Evolutionary conservation across 768 basidiomycete genomes (phyloP).

Genomic region (Coprinopsis strossmayeri): DNA sequence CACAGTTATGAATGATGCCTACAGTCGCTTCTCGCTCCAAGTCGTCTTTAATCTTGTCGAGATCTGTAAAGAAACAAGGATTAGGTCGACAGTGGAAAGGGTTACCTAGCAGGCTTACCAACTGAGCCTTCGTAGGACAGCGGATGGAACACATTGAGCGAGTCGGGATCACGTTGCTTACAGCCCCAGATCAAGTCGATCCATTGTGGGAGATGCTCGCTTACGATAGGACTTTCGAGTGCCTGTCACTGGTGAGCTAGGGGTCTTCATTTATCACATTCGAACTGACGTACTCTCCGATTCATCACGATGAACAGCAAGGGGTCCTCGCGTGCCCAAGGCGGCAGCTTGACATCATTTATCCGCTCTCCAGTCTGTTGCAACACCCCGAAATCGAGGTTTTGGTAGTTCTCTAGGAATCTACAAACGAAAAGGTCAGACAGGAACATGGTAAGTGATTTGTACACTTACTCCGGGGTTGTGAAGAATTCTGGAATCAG

Average conservation of each 20-base stretch:
- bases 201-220: constrained; percentile 79
- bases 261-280: not conserved
- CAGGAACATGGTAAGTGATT: not conserved
- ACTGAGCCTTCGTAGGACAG: constrained; percentile 90
- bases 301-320: constrained; percentile 76
- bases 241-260: constrained; percentile 39
- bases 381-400: constrained; percentile 73
- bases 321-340: constrained; percentile 84
- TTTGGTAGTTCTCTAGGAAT: constrained; percentile 75
- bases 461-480: constrained; percentile 60
- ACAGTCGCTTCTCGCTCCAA: constrained; percentile 88
- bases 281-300: constrained; percentile 48
- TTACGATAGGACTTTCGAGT: constrained; percentile 82
- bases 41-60: constrained; percentile 82
- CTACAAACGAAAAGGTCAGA: too few species aligned
- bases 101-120: constrained; percentile 31
- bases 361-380: constrained; percentile 74
- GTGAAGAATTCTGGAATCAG: constrained; percentile 87
- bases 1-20: constrained; percentile 93
- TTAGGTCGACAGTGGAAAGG: not conserved
- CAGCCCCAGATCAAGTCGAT: constrained; percentile 92
- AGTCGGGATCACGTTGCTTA: constrained; percentile 72
- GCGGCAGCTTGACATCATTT: constrained; percentile 82
- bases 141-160: constrained; percentile 87
- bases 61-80: constrained; percentile 41